A percentile compares a stretch with the other conserved stretches of the same genome.
Evolutionary conservation across 768 basidiomycete genomes (phyloP).

Genomic region (Trametes cubensis): DNA sequence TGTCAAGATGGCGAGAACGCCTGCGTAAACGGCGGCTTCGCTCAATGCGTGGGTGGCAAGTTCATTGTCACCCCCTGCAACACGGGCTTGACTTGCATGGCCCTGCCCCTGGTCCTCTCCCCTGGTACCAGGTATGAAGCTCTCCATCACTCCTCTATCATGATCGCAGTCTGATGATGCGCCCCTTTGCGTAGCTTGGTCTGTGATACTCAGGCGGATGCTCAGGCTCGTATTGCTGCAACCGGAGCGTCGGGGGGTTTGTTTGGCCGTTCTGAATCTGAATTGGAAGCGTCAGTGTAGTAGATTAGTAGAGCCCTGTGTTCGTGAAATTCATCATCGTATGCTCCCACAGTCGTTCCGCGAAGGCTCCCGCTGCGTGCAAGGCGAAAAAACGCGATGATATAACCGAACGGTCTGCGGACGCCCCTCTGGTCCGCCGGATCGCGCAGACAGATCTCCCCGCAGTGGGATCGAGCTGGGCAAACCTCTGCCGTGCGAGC

Average conservation of each 20-base stretch:
- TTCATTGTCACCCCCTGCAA: conserved; percentile 40
- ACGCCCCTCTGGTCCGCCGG: neutral
- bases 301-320: conserved; percentile 12
- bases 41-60: conserved; percentile 43
- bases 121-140: conserved; percentile 39
- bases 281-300: conserved; percentile 17
- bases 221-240: conserved; percentile 25
- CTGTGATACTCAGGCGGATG: conserved; percentile 32
- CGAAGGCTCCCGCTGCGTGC: conserved; percentile 10
- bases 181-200: neutral
- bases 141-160: neutral
- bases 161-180: neutral
- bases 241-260: conserved; percentile 33
- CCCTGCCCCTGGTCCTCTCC: conserved; percentile 45
- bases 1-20: conserved; percentile 40
- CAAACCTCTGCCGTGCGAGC: neutral
- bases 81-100: conserved; percentile 37
- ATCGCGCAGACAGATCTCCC: conserved; percentile 5
- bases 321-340: conserved; percentile 6
- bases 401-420: neutral
- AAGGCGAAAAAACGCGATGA: conserved; percentile 12
- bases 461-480: conserved; percentile 2
- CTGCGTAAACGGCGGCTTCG: conserved; percentile 43
- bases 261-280: conserved; percentile 22
- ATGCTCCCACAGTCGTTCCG: conserved; percentile 12